Evolutionary conservation across 352 stramenopile species (phyloP), one percentile per base, ranked within the genome.

Genomic region (Globisporangium rhizosaccharum): DNA sequence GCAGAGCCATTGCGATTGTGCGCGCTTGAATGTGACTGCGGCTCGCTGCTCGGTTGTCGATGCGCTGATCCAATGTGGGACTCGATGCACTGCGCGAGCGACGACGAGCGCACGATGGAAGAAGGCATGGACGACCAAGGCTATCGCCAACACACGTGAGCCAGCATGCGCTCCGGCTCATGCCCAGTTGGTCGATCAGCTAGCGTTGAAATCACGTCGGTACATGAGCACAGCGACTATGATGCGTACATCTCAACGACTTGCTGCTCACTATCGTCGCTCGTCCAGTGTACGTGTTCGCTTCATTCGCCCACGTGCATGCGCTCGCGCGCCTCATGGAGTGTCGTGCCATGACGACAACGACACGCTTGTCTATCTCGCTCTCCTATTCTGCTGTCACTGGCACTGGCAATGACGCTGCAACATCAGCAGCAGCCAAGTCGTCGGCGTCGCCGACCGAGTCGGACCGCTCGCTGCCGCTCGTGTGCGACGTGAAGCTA

Each of bases 401-500:
- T 10, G 33, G 3, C 33, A 39, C 33, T 12, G 33, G 33, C 33
- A 39, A 42, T 15, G 49, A 26, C 5, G 37, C 53, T 2, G 39
- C 49, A 23, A 28, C 51, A 12, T 56, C 36, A 12, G 39, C 36
- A 1, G 18, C 17, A 2, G 17, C n/a, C 4, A 56, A 37, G 9
- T 80, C 69, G 41, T 73, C 67, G 11, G 74, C 65, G 26, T 59
- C 66, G 37, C 67, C 77, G 52, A 78, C 69, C 46, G 75, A 79
- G 61, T 79, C 74, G 17, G 72, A 82, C 46, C 65, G 68, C 45
- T 79, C 76, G 67, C 72, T 83, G 30, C 66, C 63, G 57, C 63
- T 74, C 33, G 72, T 26, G n/a, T 61, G 48, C 14, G 71, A 59
- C 66, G 74, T 86, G 57, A 90, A 94, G 65, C 71, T 88, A 65